These are phyloP conservation scores for Nakazawaea populi DNA, from an alignment of 805 yeast genomes.

Conservation along the genomic window DNA sequence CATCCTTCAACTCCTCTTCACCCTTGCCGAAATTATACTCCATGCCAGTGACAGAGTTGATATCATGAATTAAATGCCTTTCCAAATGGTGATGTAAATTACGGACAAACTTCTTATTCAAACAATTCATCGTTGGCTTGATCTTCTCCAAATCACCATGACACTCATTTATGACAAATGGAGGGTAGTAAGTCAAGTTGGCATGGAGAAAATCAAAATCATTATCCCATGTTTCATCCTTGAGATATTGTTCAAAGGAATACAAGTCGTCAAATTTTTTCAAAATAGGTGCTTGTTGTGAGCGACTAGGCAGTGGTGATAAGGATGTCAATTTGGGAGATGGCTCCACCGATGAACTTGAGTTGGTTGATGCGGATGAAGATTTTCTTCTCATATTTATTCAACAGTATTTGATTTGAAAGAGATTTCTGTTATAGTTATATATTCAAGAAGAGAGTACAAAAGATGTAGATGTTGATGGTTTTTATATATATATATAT, in stretches of 20 bases:
- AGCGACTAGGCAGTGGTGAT: background rate
- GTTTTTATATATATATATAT: too few relatives aligned
- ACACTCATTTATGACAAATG: conserved; percentile 60
- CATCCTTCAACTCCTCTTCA: conserved; percentile 40
- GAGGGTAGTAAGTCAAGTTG: conserved; percentile 63
- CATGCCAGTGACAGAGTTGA: conserved; percentile 54
- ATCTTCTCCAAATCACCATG: conserved; percentile 68
- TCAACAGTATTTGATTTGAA: too few relatives aligned
- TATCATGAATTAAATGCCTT: conserved; percentile 64
- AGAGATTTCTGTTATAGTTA: too few relatives aligned
- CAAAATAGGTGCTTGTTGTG: conserved; percentile 12
- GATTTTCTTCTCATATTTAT: conserved; percentile 2
- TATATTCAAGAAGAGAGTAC: too few relatives aligned
- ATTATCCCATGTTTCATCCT: conserved; percentile 73
- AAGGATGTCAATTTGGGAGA: background rate
- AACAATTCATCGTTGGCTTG: conserved; percentile 65
- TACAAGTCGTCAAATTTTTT: conserved; percentile 52
- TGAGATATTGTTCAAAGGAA: conserved; percentile 60
- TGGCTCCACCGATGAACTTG: background rate
- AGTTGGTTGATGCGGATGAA: background rate
- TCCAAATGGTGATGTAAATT: conserved; percentile 71
- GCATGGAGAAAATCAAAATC: conserved; percentile 68
- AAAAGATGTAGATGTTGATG: too few relatives aligned
- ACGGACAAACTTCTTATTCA: conserved; percentile 65
- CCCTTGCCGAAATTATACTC: conserved; percentile 31